Evolutionary conservation across 306 rosid species (phyloP), one percentile per base, ranked within the genome.

Genomic region (Castanea crenata): DNA sequence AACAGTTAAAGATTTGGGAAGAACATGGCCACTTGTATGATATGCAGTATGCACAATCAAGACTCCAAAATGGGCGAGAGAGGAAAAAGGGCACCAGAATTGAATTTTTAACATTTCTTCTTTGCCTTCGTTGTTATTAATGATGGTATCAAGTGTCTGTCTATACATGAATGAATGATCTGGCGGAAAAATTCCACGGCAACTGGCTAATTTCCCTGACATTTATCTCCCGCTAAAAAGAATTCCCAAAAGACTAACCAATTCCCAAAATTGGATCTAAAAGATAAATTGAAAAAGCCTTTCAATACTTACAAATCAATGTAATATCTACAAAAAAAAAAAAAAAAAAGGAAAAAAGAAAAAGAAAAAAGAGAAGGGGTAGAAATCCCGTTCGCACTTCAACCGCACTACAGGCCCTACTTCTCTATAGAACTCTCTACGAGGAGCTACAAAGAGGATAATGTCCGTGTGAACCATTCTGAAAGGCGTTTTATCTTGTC

Each of bases 391-490:
- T 38, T 76, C 69, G 78, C 55, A 81, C 79, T 81, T 75, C 68
- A 79, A 80, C 86, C 88, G 82, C 86, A 20, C 55, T 56, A 73
- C 75, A 79, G 79, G 80, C 74, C 74, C 74, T 77, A 78, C 63
- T 75, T 74, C 71, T 81, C 80, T 77, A 80, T 6, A 55, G 21
- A 74, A 73, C 74, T 10, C 54, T 71, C 81, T 21, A 35, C 18
- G 5, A 78, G 64, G 72, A 76, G 68, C 91, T 92, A 92, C 75
- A 76, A 62, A 77, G 94, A 83, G 18, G 91, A 80, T 29, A 93
- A 74, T 23, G 87, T 89, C 84, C 81, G 81, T 20, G 83, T 44
- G 77, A 90, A 91, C 99, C 99, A 96, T n/a, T 92, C 98, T 25
- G 94, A 90, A n/a, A 93, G 61, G 58, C 92, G 89, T 80, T 81